phyloP scores from a whole-genome alignment of 148 eudicot genomes.

The Diospyros kaki region DNA sequence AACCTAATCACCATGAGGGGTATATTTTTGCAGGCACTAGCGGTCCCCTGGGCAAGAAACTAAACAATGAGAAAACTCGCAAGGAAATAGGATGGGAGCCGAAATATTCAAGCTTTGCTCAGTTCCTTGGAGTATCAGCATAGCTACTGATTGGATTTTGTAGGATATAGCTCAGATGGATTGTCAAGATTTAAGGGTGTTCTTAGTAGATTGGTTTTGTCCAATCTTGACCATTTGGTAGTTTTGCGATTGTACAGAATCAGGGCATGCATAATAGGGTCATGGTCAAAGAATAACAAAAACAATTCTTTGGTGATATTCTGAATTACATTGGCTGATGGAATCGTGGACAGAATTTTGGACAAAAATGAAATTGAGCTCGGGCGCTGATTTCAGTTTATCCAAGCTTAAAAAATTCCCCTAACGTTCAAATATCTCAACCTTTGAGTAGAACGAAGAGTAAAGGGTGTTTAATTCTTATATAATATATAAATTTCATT shows the following conservation, averaged over 20 bases:
- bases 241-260: neutral
- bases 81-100: slow-evolving; percentile 71
- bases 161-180: neutral
- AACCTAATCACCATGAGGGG: no score
- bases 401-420: neutral
- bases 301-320: no score
- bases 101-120: slow-evolving; percentile 61
- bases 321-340: no score
- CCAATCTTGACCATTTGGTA: neutral
- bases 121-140: slow-evolving; percentile 40
- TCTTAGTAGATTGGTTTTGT: neutral
- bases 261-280: neutral
- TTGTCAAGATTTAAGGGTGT: neutral
- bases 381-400: neutral
- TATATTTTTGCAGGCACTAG: slow-evolving; percentile 37
- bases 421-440: neutral
- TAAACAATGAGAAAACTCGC: slow-evolving; percentile 61
- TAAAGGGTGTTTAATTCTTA: neutral
- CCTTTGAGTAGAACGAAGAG: neutral
- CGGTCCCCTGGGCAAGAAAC: slow-evolving; percentile 68
- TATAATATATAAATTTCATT: neutral
- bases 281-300: neutral
- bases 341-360: neutral
- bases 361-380: neutral
- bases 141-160: slow-evolving; percentile 6